phyloP scores from a whole-genome alignment of 1,284 basidiomycete genomes.

The Leucoagaricus sp. region DNA sequence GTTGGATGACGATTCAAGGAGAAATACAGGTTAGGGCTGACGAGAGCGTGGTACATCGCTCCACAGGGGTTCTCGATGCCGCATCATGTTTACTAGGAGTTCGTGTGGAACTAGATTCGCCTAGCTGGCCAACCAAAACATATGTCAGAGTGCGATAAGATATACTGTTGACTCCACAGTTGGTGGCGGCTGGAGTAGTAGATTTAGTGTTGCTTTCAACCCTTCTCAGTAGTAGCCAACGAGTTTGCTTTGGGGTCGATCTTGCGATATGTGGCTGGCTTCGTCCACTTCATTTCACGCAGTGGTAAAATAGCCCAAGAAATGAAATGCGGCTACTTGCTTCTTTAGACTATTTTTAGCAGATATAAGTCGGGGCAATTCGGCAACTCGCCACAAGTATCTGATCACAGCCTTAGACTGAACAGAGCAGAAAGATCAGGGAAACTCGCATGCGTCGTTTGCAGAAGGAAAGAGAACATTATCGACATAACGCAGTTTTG shows the following conservation, averaged over 20 bases:
- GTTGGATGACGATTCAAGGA: background rate
- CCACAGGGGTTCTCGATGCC: background rate
- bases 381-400: too few species aligned
- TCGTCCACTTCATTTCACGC: background rate
- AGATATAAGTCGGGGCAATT: background rate
- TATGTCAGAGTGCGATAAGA: background rate
- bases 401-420: too few species aligned
- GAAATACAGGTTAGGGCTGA: background rate
- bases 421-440: too few species aligned
- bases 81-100: background rate
- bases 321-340: background rate
- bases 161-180: background rate
- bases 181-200: background rate
- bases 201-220: too few species aligned
- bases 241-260: too few species aligned
- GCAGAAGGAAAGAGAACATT: too few species aligned
- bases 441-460: too few species aligned
- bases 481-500: too few species aligned
- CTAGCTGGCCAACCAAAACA: background rate
- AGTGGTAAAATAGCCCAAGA: background rate
- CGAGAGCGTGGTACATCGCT: background rate
- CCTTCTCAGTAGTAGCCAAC: too few species aligned
- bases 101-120: background rate
- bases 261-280: too few species aligned
- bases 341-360: slow-evolving; percentile 5